These are phyloP conservation scores for Fusarium beomiforme DNA, from an alignment of 2,329 filamentous ascomycete genomes.

Conservation along the genomic window DNA sequence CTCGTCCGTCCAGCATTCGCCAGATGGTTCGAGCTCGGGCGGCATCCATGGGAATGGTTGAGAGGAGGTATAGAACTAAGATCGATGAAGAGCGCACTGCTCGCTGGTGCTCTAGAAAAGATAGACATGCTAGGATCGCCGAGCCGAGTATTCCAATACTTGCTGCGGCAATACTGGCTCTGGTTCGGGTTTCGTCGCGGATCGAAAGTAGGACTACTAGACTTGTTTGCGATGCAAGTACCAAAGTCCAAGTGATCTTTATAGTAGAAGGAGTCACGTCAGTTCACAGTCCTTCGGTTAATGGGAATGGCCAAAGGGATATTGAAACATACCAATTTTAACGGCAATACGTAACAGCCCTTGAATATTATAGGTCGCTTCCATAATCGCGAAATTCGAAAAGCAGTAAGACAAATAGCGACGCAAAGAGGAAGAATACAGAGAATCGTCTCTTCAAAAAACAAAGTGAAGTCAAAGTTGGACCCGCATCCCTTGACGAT, in stretches of 20 bases:
- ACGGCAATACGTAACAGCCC: neutral
- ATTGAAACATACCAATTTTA: neutral
- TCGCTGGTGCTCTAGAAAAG: neutral
- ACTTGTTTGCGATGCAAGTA: neutral
- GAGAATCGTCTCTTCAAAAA: neutral
- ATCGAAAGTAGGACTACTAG: neutral
- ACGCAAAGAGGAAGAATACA: neutral
- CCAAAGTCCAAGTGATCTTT: neutral
- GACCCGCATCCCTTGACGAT: neutral
- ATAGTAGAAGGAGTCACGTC: neutral
- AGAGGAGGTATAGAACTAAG: neutral
- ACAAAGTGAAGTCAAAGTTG: neutral
- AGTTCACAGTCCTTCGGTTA: neutral
- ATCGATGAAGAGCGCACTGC: neutral
- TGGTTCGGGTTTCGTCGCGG: neutral
- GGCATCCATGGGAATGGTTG: neutral
- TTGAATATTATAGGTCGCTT: neutral
- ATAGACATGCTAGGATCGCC: neutral
- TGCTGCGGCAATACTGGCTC: neutral
- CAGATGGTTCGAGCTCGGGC: neutral
- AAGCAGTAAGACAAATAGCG: neutral
- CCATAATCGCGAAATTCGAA: neutral
- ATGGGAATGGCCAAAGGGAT: fast-evolving
- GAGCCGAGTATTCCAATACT: neutral
- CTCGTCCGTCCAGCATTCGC: neutral